Evolutionary conservation across 768 basidiomycete genomes (phyloP).

Genomic region (Leccinum olivaceopallidum): DNA sequence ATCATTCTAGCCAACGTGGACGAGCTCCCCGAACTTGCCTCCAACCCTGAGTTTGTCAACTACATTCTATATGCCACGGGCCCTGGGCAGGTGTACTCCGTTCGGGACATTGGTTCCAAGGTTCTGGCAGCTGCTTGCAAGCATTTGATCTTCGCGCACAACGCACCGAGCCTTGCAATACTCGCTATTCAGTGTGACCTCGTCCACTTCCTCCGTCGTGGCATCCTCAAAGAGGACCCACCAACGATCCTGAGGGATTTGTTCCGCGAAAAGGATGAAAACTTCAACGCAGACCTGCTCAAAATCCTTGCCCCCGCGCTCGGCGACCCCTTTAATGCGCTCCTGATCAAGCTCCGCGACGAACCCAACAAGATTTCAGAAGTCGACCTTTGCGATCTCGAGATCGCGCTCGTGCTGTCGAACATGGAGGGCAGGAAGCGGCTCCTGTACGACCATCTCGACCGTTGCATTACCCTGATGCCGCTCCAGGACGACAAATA

Average conservation of each 20-base stretch:
- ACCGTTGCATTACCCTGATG: background rate
- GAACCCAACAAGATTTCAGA: slow-evolving; percentile 6
- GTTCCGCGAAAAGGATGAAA: background rate
- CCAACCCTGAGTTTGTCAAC: slow-evolving; percentile 4
- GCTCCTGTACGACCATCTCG: slow-evolving; percentile 4
- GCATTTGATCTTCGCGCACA: too few relatives aligned
- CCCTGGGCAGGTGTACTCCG: slow-evolving; percentile 2
- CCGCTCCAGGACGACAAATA: background rate
- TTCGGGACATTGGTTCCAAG: slow-evolving; percentile 3
- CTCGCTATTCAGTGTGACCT: too few relatives aligned
- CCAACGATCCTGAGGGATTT: slow-evolving; percentile 7
- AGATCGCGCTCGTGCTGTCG: slow-evolving; percentile 8
- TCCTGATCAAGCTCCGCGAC: slow-evolving; percentile 2
- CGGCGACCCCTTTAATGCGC: slow-evolving; percentile 5
- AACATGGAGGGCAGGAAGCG: background rate
- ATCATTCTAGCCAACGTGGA: slow-evolving; percentile 2
- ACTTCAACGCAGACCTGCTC: slow-evolving; percentile 1
- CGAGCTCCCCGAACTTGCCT: background rate
- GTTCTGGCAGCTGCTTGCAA: background rate
- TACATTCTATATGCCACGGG: slow-evolving; percentile 6
- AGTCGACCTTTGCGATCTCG: slow-evolving; percentile 3
- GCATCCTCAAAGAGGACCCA: slow-evolving; percentile 1
- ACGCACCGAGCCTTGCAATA: too few relatives aligned
- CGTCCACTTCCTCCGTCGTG: background rate
- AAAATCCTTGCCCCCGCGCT: slow-evolving; percentile 4